Percentiles rank a stretch among this genome's conserved stretches.
Conservation (phyloP, 2,329 filamentous ascomycete genomes). For the Teratosphaeria zuluensis region DNA sequence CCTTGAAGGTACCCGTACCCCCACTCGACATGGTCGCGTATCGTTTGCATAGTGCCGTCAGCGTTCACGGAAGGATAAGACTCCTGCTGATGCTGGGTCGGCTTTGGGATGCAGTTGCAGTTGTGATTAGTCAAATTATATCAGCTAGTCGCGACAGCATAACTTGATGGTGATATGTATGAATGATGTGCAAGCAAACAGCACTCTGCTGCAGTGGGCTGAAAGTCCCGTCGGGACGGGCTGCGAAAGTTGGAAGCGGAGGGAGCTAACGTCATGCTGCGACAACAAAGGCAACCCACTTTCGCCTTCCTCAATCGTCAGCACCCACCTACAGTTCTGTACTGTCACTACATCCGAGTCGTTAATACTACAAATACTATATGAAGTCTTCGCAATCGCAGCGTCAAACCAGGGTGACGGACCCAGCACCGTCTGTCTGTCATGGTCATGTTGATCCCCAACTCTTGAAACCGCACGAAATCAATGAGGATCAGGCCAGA, state of each 20-base stretch:
- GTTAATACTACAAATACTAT: no score
- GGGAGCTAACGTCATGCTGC: no score
- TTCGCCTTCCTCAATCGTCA: no score
- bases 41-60: conserved; percentile 3
- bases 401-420: no score
- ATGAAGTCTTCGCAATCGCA: no score
- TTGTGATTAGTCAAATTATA: background rate
- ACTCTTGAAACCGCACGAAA: background rate
- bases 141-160: background rate
- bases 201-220: background rate
- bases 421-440: no score
- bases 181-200: background rate
- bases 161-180: background rate
- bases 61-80: background rate
- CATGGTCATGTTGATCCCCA: background rate
- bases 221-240: background rate
- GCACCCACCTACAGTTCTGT: no score
- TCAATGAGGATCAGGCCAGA: background rate
- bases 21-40: conserved; percentile 20
- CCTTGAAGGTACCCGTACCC: conserved; percentile 24
- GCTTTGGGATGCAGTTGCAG: no score
- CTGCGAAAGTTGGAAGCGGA: no score
- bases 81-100: no score
- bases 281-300: no score
- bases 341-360: no score